Percentiles rank a stretch among this genome's conserved stretches.
phyloP scores from a whole-genome alignment of 179 eudicot genomes.

The Carnegiea gigantea region DNA sequence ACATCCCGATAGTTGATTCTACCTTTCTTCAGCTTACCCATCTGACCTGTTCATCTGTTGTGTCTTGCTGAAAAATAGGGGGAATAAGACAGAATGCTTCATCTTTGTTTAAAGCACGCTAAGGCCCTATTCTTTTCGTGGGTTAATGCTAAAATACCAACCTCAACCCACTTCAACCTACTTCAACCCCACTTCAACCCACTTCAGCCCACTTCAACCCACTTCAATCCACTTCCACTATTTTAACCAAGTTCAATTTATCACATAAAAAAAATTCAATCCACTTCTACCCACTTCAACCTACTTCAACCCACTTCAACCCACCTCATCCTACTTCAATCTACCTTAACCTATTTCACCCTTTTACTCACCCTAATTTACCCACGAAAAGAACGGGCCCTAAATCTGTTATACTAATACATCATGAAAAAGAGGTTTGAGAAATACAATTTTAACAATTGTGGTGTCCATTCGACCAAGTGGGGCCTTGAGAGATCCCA shows the following conservation, averaged over 20 bases:
- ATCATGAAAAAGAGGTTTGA: not conserved
- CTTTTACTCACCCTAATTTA: not conserved
- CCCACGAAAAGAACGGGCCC: no score
- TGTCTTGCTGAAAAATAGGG: not conserved
- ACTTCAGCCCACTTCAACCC: no score
- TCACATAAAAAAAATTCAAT: no score
- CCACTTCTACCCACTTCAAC: no score
- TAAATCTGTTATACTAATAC: not conserved
- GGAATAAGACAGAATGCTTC: not conserved
- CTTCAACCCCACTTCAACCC: no score
- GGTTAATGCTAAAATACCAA: no score
- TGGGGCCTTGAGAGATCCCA: not conserved
- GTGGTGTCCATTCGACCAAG: not conserved
- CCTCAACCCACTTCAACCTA: no score
- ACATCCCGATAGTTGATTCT: not conserved
- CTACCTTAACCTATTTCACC: not conserved
- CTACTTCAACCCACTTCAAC: no score
- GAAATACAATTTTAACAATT: not conserved
- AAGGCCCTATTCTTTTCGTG: not conserved
- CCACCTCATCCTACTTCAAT: no score
- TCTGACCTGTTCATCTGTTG: not conserved
- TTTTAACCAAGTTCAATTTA: no score
- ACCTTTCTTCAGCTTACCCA: not conserved
- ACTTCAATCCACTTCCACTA: no score
- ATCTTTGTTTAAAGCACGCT: not conserved